Percentiles rank a stretch among this genome's conserved stretches.
Conservation (phyloP, 495 filamentous ascomycete species). For the Tuber indicum region DNA sequence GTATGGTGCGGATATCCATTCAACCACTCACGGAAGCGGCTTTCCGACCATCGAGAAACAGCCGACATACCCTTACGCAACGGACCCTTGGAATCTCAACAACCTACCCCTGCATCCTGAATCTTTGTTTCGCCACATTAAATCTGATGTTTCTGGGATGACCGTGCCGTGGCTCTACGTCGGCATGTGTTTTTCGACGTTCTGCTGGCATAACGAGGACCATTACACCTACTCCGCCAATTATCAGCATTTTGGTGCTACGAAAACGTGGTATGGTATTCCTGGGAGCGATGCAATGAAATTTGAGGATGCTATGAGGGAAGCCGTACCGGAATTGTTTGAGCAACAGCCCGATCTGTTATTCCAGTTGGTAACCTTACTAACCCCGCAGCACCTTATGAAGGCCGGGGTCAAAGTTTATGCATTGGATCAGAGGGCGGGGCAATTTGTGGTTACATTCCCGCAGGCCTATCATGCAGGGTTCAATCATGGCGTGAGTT, state of each 20-base stretch:
- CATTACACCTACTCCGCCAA: constrained; percentile 98
- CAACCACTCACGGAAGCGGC: constrained; percentile 93
- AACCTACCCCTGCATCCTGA: constrained; percentile 84
- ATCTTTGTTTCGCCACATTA: constrained; percentile 93
- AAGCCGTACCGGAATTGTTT: constrained; percentile 92
- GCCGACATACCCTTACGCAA: constrained; percentile 74
- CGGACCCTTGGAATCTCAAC: constrained; percentile 94
- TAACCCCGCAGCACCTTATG: constrained; percentile 88
- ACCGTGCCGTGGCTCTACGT: constrained; percentile 99
- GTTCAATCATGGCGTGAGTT: constrained; percentile 68
- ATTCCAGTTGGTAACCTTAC: constrained; percentile 91
- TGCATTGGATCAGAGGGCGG: constrained; percentile 87
- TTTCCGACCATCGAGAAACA: constrained; percentile 94
- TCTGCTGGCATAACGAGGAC: constrained; percentile 99
- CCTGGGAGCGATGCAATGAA: constrained; percentile 86
- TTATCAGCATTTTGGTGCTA: constrained; percentile 97
- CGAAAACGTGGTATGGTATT: constrained; percentile 99
- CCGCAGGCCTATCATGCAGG: constrained; percentile 88
- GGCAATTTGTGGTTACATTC: constrained; percentile 93
- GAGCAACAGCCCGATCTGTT: constrained; percentile 94
- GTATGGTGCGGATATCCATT: constrained; percentile 97
- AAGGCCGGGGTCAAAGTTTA: constrained; percentile 91
- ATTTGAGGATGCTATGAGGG: constrained; percentile 90
- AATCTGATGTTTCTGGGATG: constrained; percentile 99
- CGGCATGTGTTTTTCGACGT: constrained; percentile 99